Evolutionary conservation across 441 rosid species (phyloP), one percentile per base, ranked within the genome.

Genomic region (Populus hybrid): DNA sequence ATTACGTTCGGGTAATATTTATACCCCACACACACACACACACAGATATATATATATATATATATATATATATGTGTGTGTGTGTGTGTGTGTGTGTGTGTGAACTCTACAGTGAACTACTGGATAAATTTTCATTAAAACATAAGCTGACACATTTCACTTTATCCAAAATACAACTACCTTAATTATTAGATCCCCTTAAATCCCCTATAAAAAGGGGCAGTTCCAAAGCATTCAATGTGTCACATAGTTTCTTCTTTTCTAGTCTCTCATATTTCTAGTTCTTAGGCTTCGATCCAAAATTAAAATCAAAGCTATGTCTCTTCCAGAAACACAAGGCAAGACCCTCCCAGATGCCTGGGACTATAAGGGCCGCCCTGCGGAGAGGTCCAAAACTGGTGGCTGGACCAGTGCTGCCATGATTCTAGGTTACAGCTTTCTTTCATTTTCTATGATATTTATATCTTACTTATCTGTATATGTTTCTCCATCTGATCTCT

Each of bases 341-440:
- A 84, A 85, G 36, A 86, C 82, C 61, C 84, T 93, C 79, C 76
- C 84, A 3, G 98, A 93, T 85, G 95, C 95, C 68, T 94, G 97
- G 95, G 97, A 94, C 88, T 91, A 85, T 84, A 87, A 89, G 79
- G 94, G 97, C 85, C 91, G 92, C 53, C 92, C 92, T 0, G 94
- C 93, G 66, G 91, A 88, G 33, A 87, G 86, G 40, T 84, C 89
- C 78, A 87, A 71, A 18, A 85, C 95, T 73, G 97, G 98, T 38
- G 97, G 98, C 69, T 94, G 98, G 98, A 79, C 82, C 66, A 88
- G 97, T 71, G 89, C 98, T 42, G 94, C 97, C 81, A 93, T 89
- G 97, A 93, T 93, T 76, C 83, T 94, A 79, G 94, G 98, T 94
- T 4, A 7, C n/a, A 21, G 9, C 8, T 10, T 65, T n/a, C 20